Evolutionary conservation across 75 land plant genomes (phyloP).

Genomic region (Cunninghamia lanceolata): DNA sequence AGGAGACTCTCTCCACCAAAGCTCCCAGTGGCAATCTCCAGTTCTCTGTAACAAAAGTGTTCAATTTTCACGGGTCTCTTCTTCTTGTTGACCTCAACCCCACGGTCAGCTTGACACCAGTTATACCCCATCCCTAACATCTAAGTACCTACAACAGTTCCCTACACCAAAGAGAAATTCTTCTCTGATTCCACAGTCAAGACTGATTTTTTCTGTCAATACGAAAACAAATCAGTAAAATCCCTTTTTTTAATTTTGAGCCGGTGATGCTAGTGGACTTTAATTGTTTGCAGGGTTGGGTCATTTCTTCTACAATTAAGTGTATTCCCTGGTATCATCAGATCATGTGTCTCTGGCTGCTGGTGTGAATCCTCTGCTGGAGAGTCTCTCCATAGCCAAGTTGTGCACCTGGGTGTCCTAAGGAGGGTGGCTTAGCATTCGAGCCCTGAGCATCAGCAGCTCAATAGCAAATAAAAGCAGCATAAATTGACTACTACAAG

Average conservation of each 20-base stretch:
- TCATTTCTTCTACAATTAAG: neutral
- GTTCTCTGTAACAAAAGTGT: slow-evolving; percentile 44
- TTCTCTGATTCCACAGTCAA: neutral
- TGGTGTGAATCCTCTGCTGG: neutral
- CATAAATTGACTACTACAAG: neutral
- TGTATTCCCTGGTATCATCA: neutral
- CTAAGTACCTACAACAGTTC: neutral
- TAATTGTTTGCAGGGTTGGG: neutral
- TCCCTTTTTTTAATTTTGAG: neutral
- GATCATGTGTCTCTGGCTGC: neutral
- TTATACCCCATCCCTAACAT: neutral
- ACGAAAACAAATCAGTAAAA: neutral
- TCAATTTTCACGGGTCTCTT: neutral
- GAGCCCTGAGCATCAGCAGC: neutral
- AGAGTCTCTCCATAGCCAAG: neutral
- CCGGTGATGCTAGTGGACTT: neutral
- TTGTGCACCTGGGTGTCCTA: neutral
- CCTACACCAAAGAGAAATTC: neutral
- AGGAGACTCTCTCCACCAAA: slow-evolving; percentile 52
- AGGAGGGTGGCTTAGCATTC: neutral
- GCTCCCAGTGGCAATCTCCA: slow-evolving; percentile 46
- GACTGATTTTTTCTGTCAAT: neutral
- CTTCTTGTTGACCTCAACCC: neutral
- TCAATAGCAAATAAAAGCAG: neutral
- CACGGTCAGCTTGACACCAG: slow-evolving; percentile 4